Evolutionary conservation across 1,284 basidiomycete genomes (phyloP), one percentile per base, ranked within the genome.

Genomic region (Ustilago vetiveriae): DNA sequence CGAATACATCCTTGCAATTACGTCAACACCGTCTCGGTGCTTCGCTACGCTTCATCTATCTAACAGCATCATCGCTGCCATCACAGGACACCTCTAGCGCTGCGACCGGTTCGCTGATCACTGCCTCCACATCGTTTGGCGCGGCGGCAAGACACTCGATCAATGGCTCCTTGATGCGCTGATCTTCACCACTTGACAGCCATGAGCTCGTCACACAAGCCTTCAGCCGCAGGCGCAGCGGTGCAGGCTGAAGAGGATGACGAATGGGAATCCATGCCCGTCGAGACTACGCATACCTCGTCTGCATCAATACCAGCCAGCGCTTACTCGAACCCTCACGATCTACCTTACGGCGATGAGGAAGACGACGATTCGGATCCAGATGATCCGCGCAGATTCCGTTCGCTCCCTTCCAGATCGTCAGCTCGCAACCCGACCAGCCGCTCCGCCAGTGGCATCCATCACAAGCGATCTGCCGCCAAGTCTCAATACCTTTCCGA

Each of bases 221-320:
- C 40, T 6, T 23, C 36, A 19, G 16, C 44, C 11, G 8, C 37
- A 10, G 19, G 23, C 16, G 41, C 40, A 29, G 40, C 53, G 19
- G 39, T 43, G 21, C 37, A 26, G 6, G 23, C 35, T 16, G 60
- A 50, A 27, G 73, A 75, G 44, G 74, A 75, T n/a, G 74, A 77
- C 49, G 75, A 77, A 27, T 77, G 75, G 75, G 44, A 77, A 63
- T 65, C 71, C 26, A 76, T 76, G 74, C 72, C 67, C 1, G 72
- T 74, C 19, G 59, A 67, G 33, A 36, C 36, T 2, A 42, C 39
- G 3, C 16, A 48, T 7, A 9, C 49, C 0, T 37, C 45, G 1
- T 16, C 13, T n/a, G 26, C 53, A 19, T 52, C 63, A 4, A 56
- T 58, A 27, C 50, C 46, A n/a, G 42, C 36, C 22, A 47, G 46